A percentile compares a stretch with the other conserved stretches of the same genome.
Conservation (phyloP, 192 early-diverging fungal species). For the Podila verticillata region DNA sequence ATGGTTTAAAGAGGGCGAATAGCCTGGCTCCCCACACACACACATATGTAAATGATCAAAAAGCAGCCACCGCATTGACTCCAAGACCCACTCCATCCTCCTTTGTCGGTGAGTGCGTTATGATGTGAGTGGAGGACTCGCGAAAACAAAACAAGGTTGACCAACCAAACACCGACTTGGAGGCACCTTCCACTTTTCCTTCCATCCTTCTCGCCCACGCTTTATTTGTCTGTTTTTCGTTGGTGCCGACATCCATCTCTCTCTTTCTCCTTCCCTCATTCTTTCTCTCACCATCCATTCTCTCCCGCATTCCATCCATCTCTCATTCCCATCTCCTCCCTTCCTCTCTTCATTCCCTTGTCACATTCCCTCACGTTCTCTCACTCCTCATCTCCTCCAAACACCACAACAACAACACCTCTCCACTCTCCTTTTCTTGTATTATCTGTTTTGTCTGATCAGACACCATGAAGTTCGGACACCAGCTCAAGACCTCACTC, state of each 20-base stretch:
- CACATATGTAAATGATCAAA: too few species aligned
- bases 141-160: neutral
- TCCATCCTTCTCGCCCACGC: neutral
- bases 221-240: neutral
- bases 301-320: too few species aligned
- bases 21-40: too few species aligned
- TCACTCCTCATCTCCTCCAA: neutral
- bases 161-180: neutral
- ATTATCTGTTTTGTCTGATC: neutral
- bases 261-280: neutral
- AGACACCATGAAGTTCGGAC: constrained; percentile 90
- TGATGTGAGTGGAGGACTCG: neutral
- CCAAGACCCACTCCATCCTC: too few species aligned
- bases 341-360: neutral
- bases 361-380: neutral
- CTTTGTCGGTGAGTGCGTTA: too few species aligned
- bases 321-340: neutral
- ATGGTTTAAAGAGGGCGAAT: too few species aligned
- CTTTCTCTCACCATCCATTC: neutral
- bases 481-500: constrained; percentile 80
- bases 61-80: too few species aligned
- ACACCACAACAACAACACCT: neutral
- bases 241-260: neutral
- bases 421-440: neutral
- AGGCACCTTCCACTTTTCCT: neutral